A percentile compares a stretch with the other conserved stretches of the same genome.
phyloP scores from a whole-genome alignment of 2,329 filamentous ascomycete genomes.

The Aspergillus niger region DNA sequence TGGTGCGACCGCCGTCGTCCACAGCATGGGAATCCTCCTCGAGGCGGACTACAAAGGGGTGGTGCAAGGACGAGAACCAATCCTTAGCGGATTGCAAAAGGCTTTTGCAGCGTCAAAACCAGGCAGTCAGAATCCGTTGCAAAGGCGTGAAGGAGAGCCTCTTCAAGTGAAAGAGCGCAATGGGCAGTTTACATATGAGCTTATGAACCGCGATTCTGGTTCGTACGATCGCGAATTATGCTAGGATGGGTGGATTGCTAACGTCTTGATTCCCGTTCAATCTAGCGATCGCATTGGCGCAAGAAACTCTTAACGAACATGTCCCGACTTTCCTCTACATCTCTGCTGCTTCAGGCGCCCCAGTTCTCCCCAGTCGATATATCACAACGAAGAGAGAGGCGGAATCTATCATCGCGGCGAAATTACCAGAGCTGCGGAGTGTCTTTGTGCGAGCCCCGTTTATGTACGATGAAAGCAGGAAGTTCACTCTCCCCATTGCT shows the following conservation, averaged over 20 bases:
- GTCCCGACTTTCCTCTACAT: slow-evolving; percentile 80
- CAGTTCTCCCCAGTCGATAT: slow-evolving; percentile 80
- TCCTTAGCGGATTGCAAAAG: slow-evolving; percentile 73
- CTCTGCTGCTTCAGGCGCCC: slow-evolving; percentile 82
- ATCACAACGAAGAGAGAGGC: slow-evolving; percentile 91
- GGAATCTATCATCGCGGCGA: slow-evolving; percentile 71
- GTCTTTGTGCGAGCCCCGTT: slow-evolving; percentile 86
- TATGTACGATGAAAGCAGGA: slow-evolving; percentile 81
- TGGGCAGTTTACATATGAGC: slow-evolving; percentile 87
- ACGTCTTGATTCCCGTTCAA: background rate
- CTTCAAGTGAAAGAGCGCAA: slow-evolving; percentile 67
- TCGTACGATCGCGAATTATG: slow-evolving; percentile 17
- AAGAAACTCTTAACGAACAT: slow-evolving; percentile 67
- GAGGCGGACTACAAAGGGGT: slow-evolving; percentile 98
- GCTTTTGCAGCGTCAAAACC: slow-evolving; percentile 70
- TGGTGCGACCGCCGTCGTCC: slow-evolving; percentile 81
- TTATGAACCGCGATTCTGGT: slow-evolving; percentile 88
- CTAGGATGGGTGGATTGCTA: slow-evolving; percentile 8
- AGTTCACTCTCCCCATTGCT: slow-evolving; percentile 82
- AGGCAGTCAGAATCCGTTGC: slow-evolving; percentile 69
- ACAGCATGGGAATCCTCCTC: slow-evolving; percentile 92
- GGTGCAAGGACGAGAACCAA: slow-evolving; percentile 77
- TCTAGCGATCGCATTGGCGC: slow-evolving; percentile 77
- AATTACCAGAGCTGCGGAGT: slow-evolving; percentile 73
- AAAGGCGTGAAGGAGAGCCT: slow-evolving; percentile 59